A percentile compares a stretch with the other conserved stretches of the same genome.
Conservation (phyloP, 176 grass and related monocot genomes). For the Zoysia japonica region DNA sequence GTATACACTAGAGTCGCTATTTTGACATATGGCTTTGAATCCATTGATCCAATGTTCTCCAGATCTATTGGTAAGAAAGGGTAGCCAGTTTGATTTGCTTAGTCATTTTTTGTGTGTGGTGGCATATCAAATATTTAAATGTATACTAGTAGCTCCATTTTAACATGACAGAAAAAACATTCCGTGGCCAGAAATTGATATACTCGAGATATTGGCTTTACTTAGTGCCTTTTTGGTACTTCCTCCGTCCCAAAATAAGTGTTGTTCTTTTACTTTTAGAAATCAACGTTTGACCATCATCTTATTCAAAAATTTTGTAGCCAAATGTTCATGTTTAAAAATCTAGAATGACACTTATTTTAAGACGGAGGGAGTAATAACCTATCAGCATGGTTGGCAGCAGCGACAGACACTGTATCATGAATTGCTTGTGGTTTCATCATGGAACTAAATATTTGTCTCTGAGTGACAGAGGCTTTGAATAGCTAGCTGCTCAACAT, state of each 20-base stretch:
- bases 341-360: no score
- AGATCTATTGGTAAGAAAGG: conserved; percentile 2
- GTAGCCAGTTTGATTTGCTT: not conserved
- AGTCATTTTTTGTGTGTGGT: conserved; percentile 12
- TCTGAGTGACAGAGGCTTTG: no score
- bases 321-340: no score
- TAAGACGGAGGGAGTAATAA: not conserved
- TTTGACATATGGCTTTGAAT: conserved; percentile 17
- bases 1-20: not conserved
- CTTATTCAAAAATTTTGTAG: no score
- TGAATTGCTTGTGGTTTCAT: no score
- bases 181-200: not conserved
- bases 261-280: no score
- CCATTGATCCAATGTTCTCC: not conserved
- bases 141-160: not conserved
- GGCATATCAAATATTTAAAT: no score
- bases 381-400: not conserved
- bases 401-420: not conserved
- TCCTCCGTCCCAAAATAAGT: no score
- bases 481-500: no score
- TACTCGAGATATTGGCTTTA: no score
- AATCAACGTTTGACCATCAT: no score
- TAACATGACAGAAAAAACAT: not conserved
- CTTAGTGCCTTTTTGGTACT: no score
- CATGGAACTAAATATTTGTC: not conserved